Base-by-base conservation (phyloP, 306 rosid genomes). In the Carpinus fangiana region DNA sequence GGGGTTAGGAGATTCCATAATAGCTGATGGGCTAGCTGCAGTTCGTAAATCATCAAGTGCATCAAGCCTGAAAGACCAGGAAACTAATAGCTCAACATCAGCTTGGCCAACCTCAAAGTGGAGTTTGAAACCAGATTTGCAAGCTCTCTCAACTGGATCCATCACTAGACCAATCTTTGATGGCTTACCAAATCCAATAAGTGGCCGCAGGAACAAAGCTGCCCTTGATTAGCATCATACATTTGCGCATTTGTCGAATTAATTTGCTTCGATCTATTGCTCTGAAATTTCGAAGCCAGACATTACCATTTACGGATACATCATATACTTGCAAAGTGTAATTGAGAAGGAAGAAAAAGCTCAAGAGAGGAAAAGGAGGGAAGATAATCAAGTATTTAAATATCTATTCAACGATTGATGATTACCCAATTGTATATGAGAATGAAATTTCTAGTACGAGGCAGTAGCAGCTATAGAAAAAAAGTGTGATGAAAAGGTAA, bases 151-250 rank as follows among this genome's bases (percentile, higher is more conserved):
- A 34, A 84, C 56, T 38, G 88, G 84, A 76, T 81, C 92, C 56
- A 88, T 88, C 47, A 26, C 88, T 8, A 89, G 80, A 75, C 97
- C 93, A 52, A 87, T 93, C 51, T 93, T 93, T 69, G 94, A 93
- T 78, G 97, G 97, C 83, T 83, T 93, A 73, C 96, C 97, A 7
- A 90, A 88, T 31, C 96, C 98, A 10, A 90, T 93, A 41, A 76
- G 88, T 4, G 94, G 98, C 57, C 94, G 96, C 76, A 72, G 92
- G 86, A 84, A 85, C 86, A 93, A 93, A 73, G 79, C 94, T 41
- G 98, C 98, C 80, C 94, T 93, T 54, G 98, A 93, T 87, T 90
- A 89, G 86, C 78, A 74, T 69, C 82, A 73, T 38, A 38, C 65
- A 76, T 76, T 60, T 69, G 23, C 57, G 70, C 74, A 48, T 47